Percentiles rank a stretch among this genome's conserved stretches.
Conservation (phyloP, 1,284 basidiomycete genomes). For the Xerocomus minutiporus region DNA sequence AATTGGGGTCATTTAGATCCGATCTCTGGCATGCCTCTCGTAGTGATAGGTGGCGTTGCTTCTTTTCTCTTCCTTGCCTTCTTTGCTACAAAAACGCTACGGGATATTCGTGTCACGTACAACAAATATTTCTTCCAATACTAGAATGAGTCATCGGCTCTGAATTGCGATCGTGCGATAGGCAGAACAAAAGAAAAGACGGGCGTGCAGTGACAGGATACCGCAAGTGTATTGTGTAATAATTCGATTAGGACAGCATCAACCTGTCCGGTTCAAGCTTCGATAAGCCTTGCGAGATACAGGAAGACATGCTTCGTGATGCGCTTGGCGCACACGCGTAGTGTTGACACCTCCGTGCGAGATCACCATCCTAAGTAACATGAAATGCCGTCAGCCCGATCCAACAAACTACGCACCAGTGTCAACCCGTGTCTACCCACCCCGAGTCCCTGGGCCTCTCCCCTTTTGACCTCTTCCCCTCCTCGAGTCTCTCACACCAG, state of each 20-base stretch:
- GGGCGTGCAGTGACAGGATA: no score
- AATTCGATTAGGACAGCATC: neutral
- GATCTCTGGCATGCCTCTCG: neutral
- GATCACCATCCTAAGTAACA: no score
- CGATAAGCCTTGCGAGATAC: no score
- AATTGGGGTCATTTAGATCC: neutral
- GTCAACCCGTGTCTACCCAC: constrained; percentile 12
- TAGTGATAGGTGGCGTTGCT: neutral
- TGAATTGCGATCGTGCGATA: neutral
- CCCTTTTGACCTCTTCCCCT: constrained; percentile 11
- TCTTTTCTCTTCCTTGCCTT: neutral
- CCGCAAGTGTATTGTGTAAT: no score
- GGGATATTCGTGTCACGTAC: neutral
- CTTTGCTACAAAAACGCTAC: neutral
- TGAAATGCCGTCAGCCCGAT: no score
- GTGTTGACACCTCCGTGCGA: no score
- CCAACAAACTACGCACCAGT: no score
- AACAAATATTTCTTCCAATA: neutral
- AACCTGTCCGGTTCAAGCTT: no score
- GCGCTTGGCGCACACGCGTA: no score
- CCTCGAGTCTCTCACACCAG: constrained; percentile 13
- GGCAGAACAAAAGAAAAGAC: neutral
- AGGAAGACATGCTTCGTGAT: no score
- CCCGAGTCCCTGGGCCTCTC: constrained; percentile 17
- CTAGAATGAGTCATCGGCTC: neutral